These are phyloP conservation scores for Dichomitus squalens DNA, from an alignment of 1,284 basidiomycete species.

Conservation along the genomic window DNA sequence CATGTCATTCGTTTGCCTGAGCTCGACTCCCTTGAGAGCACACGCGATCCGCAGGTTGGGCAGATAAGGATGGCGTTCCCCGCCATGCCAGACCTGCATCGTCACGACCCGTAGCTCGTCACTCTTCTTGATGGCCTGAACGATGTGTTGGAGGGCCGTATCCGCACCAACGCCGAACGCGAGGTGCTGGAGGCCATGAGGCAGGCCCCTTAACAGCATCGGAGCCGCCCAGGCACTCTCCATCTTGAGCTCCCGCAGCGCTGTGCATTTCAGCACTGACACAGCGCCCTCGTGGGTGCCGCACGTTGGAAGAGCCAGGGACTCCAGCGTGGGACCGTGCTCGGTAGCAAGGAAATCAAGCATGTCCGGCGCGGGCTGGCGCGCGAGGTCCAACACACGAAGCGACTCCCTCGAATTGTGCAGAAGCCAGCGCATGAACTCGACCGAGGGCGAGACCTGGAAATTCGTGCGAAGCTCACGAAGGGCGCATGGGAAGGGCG, in stretches of 20 bases:
- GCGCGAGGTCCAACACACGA: slow-evolving; percentile 54
- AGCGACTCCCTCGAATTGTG: slow-evolving; percentile 53
- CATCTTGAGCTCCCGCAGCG: slow-evolving; percentile 53
- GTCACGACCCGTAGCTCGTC: slow-evolving; percentile 27
- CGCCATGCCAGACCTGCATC: slow-evolving; percentile 32
- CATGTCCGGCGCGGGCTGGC: slow-evolving; percentile 54
- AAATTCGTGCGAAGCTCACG: slow-evolving; percentile 61
- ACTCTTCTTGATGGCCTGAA: slow-evolving; percentile 35
- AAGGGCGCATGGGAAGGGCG: slow-evolving; percentile 49
- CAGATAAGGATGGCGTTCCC: slow-evolving; percentile 28
- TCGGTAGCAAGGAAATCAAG: slow-evolving; percentile 54
- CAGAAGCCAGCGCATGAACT: slow-evolving; percentile 71
- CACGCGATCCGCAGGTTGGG: slow-evolving; percentile 32
- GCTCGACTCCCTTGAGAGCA: slow-evolving; percentile 29
- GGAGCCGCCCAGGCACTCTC: slow-evolving; percentile 51
- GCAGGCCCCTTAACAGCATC: slow-evolving; percentile 51
- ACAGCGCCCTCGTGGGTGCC: slow-evolving; percentile 46
- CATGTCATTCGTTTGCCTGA: slow-evolving; percentile 28
- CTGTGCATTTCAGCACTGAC: slow-evolving; percentile 49
- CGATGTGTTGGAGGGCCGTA: slow-evolving; percentile 51
- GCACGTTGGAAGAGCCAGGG: slow-evolving; percentile 59
- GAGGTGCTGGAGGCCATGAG: slow-evolving; percentile 51
- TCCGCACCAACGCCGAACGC: slow-evolving; percentile 60
- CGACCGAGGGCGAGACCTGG: slow-evolving; percentile 55
- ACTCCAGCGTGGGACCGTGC: slow-evolving; percentile 50